Evolutionary conservation across 2,329 filamentous ascomycete species (phyloP).

Genomic region (Hymenoscyphus fructigenus): DNA sequence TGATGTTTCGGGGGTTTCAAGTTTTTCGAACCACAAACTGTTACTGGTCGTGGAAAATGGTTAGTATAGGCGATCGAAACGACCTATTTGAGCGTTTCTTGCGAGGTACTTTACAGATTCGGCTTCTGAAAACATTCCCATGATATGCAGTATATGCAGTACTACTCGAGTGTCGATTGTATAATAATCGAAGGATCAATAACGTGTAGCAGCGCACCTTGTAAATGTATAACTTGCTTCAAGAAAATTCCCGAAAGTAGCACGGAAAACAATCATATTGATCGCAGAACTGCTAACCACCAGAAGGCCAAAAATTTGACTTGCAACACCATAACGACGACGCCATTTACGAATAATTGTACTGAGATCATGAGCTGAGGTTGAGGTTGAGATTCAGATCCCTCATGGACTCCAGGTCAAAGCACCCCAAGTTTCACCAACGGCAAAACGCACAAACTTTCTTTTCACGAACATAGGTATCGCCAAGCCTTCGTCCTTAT

Average conservation of each 20-base stretch:
- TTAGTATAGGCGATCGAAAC: background rate
- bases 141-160: background rate
- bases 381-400: background rate
- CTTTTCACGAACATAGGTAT: background rate
- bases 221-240: background rate
- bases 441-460: background rate
- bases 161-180: background rate
- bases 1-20: slow-evolving; percentile 2
- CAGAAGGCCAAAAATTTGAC: too few species aligned
- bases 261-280: background rate
- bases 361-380: background rate
- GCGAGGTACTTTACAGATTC: background rate
- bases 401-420: background rate
- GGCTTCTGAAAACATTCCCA: background rate
- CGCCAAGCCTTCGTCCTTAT: background rate
- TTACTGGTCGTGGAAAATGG: background rate
- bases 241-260: background rate
- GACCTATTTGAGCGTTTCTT: background rate
- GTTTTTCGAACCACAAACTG: background rate
- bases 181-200: background rate
- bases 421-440: background rate
- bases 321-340: background rate
- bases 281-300: too few species aligned
- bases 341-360: background rate
- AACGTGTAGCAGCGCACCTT: background rate